Conservation (phyloP, 108 stramenopile genomes). For the Pseudonitzschia pungens region DNA sequence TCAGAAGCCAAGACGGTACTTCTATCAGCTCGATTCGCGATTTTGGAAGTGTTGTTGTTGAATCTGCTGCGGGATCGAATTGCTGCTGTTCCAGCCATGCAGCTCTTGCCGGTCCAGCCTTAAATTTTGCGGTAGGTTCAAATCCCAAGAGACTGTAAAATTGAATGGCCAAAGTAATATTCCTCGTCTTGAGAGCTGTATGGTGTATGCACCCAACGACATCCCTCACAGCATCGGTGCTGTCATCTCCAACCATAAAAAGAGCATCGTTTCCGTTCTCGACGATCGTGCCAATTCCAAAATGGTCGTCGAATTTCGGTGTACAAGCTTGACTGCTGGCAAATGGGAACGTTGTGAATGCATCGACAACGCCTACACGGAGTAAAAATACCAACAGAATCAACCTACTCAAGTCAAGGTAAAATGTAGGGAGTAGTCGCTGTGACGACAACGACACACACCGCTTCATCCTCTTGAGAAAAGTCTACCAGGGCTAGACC, state of each 20-base stretch:
- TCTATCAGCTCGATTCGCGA: slow-evolving; percentile 77
- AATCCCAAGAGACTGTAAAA: slow-evolving; percentile 83
- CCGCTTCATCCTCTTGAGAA: background rate
- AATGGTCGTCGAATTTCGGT: too few relatives aligned
- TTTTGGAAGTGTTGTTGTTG: slow-evolving; percentile 1
- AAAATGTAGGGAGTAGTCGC: background rate
- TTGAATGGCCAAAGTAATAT: slow-evolving; percentile 77
- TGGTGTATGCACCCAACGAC: slow-evolving; percentile 54
- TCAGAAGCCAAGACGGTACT: slow-evolving; percentile 69
- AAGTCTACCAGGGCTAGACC: too few relatives aligned
- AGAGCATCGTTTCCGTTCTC: background rate
- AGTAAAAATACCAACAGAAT: background rate
- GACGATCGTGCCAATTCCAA: too few relatives aligned
- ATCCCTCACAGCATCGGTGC: background rate
- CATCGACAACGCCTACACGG: background rate
- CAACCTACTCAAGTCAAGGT: background rate
- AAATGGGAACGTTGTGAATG: background rate
- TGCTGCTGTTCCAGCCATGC: slow-evolving; percentile 57
- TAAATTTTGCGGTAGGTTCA: slow-evolving; percentile 63
- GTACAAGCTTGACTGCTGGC: background rate
- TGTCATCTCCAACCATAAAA: background rate
- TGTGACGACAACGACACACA: background rate
- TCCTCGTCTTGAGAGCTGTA: slow-evolving; percentile 70
- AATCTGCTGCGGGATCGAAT: background rate
- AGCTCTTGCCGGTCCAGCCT: slow-evolving; percentile 71